Evolutionary conservation across 306 rosid species (phyloP), one percentile per base, ranked within the genome.

Genomic region (Betula pendula): DNA sequence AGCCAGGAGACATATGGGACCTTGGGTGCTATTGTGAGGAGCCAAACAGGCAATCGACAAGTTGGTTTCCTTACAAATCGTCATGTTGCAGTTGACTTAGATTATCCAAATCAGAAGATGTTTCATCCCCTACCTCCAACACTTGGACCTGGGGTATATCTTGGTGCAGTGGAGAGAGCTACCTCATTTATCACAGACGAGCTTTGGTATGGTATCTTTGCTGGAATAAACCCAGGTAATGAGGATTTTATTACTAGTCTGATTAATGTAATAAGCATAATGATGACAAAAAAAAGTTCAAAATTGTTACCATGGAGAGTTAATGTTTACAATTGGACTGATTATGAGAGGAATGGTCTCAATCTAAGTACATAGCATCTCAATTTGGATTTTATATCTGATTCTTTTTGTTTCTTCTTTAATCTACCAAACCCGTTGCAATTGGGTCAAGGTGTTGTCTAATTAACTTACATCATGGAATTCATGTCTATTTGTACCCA

Each of bases 111-210:
- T 78, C 99, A 96, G 87, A 96, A 96, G 85, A 96, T 96, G 99
- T 96, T 96, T 81, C 99, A 96, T 79, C 99, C 99, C 50, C 91
- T 96, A 60, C 97, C 99, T 51, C 99, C 97, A 22, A 91, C 98
- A 13, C 86, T 96, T 80, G 99, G 99, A 27, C 99, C 97, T 1
- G 99, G 99, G 79, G 98, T 92, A 49, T 96, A 96, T 86, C 97
- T 96, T n/a, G 99, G 99, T 40, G 99, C 99, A 1, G 99, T 96
- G 35, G 99, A 96, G 89, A 87, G 98, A 86, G 99, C 99, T 40
- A 96, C 99, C 68, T 95, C 99, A 45, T 92, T 96, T 73, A 96
- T 96, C 86, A 92, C 94, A 1, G 99, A 96, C 69, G 99, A 96
- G 87, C 97, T 91, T 68, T 96, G 99, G 99, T 96, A 96, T 50